Evolutionary conservation across 1,284 basidiomycete genomes (phyloP).

Genomic region (Trametes pubescens): DNA sequence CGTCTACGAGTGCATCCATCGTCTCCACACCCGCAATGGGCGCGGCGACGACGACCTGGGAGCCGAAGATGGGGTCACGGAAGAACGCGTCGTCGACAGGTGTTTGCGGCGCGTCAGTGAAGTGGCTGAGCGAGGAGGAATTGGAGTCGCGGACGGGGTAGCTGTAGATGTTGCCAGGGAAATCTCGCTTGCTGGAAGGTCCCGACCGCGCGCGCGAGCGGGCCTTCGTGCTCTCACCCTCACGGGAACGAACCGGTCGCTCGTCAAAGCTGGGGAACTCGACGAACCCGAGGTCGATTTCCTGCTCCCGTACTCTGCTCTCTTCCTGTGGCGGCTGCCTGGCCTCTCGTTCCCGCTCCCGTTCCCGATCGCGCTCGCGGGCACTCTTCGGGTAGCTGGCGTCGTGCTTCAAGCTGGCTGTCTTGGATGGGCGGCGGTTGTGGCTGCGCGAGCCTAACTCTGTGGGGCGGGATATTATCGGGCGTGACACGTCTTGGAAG

Average conservation of each 20-base stretch:
- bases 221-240: conserved; percentile 32
- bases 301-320: conserved; percentile 24
- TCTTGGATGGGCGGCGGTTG: conserved; percentile 38
- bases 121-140: conserved; percentile 62
- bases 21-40: conserved; percentile 80
- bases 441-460: conserved; percentile 31
- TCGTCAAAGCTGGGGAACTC: conserved; percentile 37
- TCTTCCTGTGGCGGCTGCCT: conserved; percentile 20
- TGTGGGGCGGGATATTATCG: conserved; percentile 36
- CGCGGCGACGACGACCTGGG: conserved; percentile 77
- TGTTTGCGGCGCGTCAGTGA: conserved; percentile 72
- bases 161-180: conserved; percentile 44
- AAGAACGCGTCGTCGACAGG: conserved; percentile 62
- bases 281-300: conserved; percentile 30
- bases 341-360: conserved; percentile 16
- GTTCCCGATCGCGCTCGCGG: conserved; percentile 24
- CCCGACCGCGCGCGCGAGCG: conserved; percentile 56
- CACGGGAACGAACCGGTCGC: conserved; percentile 23
- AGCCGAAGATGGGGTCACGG: conserved; percentile 55
- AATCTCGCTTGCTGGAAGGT: conserved; percentile 53
- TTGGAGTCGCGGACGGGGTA: conserved; percentile 66
- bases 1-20: conserved; percentile 86
- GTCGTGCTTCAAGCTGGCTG: conserved; percentile 33
- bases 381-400: conserved; percentile 29
- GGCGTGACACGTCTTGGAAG: conserved; percentile 35